Conservation (phyloP, 805 yeast species). For the Pichia californica region DNA sequence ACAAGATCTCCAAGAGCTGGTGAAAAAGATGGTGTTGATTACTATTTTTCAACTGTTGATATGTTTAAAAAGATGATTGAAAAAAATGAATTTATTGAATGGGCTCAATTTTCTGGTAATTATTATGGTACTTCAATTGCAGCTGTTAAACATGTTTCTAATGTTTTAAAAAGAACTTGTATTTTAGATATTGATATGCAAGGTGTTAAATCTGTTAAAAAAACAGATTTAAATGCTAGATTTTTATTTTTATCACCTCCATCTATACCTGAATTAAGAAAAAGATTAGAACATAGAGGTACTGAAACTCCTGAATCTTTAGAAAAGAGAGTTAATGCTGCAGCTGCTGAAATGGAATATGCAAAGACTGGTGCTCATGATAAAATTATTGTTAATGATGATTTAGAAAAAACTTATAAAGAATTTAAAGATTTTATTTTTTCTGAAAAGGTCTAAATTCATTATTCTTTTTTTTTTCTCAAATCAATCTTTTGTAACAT, state of each 20-base stretch:
- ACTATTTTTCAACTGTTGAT: slow-evolving; percentile 78
- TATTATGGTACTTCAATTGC: slow-evolving; percentile 91
- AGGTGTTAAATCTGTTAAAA: slow-evolving; percentile 90
- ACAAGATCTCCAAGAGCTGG: slow-evolving; percentile 91
- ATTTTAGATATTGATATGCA: slow-evolving; percentile 98
- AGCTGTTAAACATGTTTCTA: slow-evolving; percentile 70
- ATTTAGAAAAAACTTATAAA: slow-evolving; percentile 78
- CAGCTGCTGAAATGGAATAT: slow-evolving; percentile 81
- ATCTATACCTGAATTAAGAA: slow-evolving; percentile 66
- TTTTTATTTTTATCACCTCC: slow-evolving; percentile 91
- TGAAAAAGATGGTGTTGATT: slow-evolving; percentile 83
- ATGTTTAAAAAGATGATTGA: slow-evolving; percentile 72
- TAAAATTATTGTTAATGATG: slow-evolving; percentile 80
- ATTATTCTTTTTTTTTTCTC: too few species aligned
- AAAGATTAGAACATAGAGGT: slow-evolving; percentile 82
- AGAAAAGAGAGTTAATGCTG: slow-evolving; percentile 79
- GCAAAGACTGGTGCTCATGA: slow-evolving; percentile 92
- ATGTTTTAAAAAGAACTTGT: slow-evolving; percentile 63
- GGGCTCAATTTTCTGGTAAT: slow-evolving; percentile 98
- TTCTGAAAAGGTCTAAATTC: slow-evolving; percentile 25
- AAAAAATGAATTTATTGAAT: slow-evolving; percentile 78
- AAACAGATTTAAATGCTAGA: slow-evolving; percentile 75
- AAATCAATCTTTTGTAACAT: too few species aligned
- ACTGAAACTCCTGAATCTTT: slow-evolving; percentile 88
- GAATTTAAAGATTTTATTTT: slow-evolving; percentile 77